A percentile compares a stretch with the other conserved stretches of the same genome.
These are phyloP conservation scores for Sugiyamaella boreocaroliniensis DNA, from an alignment of 805 yeast species.

Conservation along the genomic window DNA sequence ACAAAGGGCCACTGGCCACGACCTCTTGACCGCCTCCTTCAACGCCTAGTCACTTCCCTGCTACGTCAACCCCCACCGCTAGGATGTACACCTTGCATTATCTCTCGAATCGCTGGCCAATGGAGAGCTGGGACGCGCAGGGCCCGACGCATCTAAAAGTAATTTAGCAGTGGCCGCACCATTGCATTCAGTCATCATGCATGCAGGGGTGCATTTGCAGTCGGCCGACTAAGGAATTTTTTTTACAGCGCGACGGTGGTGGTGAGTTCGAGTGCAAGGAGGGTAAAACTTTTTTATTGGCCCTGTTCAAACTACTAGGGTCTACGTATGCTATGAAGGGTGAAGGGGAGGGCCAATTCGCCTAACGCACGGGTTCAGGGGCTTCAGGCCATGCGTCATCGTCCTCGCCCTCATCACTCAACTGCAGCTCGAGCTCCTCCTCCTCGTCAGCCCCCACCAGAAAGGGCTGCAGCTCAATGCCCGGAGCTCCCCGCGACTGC, in stretches of 20 bases:
- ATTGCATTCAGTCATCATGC: slow-evolving; percentile 6
- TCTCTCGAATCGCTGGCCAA: slow-evolving; percentile 2
- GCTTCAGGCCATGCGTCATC: slow-evolving; percentile 8
- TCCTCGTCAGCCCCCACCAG: slow-evolving; percentile 12
- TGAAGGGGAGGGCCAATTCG: too few species aligned
- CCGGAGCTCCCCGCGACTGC: slow-evolving; percentile 2
- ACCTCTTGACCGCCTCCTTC: too few species aligned
- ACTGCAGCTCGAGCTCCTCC: slow-evolving; percentile 21
- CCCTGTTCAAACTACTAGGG: too few species aligned
- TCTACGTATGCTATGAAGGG: too few species aligned
- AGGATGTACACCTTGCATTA: slow-evolving; percentile 1
- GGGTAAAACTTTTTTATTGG: too few species aligned
- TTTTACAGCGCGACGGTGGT: too few species aligned
- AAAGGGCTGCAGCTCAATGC: slow-evolving; percentile 27
- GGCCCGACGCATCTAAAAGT: slow-evolving; percentile 1
- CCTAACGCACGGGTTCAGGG: too few species aligned
- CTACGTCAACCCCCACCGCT: too few species aligned
- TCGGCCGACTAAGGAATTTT: too few species aligned
- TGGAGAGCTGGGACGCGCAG: not conserved
- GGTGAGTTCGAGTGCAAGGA: too few species aligned
- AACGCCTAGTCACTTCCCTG: too few species aligned
- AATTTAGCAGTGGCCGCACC: slow-evolving; percentile 6
- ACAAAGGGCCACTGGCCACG: too few species aligned
- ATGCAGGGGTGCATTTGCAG: not conserved
- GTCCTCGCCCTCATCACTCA: slow-evolving; percentile 21